These are phyloP conservation scores for Peronospora belbahrii DNA, from an alignment of 352 stramenopile species.

Conservation along the genomic window DNA sequence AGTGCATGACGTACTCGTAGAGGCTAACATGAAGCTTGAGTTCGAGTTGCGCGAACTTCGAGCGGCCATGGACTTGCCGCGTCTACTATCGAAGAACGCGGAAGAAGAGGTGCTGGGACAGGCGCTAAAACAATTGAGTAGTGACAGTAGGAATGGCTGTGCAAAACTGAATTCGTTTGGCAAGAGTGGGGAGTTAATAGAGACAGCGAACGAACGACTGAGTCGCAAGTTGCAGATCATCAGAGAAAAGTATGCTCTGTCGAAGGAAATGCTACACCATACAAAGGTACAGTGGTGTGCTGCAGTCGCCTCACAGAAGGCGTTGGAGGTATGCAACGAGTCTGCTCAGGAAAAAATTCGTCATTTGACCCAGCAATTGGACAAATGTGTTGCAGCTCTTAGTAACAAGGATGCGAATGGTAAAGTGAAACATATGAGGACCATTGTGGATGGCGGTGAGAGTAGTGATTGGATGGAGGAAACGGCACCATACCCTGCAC, in stretches of 20 bases:
- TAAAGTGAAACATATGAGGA: conserved; percentile 17
- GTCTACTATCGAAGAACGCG: conserved; percentile 16
- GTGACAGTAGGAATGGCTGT: conserved; percentile 31
- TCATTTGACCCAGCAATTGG: conserved; percentile 37
- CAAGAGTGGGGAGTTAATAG: conserved; percentile 18
- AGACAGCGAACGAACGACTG: conserved; percentile 25
- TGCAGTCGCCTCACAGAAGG: conserved; percentile 55
- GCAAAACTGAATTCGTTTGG: conserved; percentile 13
- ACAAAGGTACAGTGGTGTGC: conserved; percentile 60
- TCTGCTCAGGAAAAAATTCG: conserved; percentile 43
- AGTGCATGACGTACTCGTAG: conserved; percentile 43
- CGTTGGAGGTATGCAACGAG: conserved; percentile 47
- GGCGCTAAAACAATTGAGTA: conserved; percentile 25
- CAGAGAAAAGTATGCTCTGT: conserved; percentile 39
- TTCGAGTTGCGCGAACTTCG: conserved; percentile 34
- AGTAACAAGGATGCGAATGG: conserved; percentile 10
- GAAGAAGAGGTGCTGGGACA: conserved; percentile 20
- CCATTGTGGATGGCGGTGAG: conserved; percentile 20
- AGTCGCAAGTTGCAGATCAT: conserved; percentile 32
- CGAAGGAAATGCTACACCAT: conserved; percentile 48
- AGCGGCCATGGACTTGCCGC: conserved; percentile 21
- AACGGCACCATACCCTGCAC: conserved; percentile 41
- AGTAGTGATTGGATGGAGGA: conserved; percentile 44
- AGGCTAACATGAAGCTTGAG: conserved; percentile 49
- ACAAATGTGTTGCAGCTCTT: conserved; percentile 33